These are phyloP conservation scores for Aspergillus calidoustus DNA, from an alignment of 2,329 filamentous ascomycete genomes.

Conservation along the genomic window DNA sequence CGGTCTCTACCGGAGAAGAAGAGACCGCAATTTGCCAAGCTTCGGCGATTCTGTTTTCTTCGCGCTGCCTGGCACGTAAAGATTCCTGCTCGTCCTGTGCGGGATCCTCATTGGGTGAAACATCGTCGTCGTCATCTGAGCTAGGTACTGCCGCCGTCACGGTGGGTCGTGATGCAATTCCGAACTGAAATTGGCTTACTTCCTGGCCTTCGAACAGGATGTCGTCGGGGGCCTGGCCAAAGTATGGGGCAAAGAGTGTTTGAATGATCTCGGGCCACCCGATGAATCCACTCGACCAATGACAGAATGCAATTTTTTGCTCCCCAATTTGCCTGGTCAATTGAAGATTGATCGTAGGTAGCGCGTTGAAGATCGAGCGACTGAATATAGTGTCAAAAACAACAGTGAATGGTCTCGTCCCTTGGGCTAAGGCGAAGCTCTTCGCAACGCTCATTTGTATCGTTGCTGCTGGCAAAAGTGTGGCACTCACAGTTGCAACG, in stretches of 20 bases:
- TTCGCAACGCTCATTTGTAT: slow-evolving; percentile 37
- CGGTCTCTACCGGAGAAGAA: slow-evolving; percentile 34
- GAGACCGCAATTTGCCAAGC: slow-evolving; percentile 39
- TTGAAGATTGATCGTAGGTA: slow-evolving; percentile 39
- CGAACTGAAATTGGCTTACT: slow-evolving; percentile 40
- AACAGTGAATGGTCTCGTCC: slow-evolving; percentile 40
- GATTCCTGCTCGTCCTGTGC: slow-evolving; percentile 23
- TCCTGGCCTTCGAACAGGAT: slow-evolving; percentile 26
- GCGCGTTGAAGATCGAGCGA: slow-evolving; percentile 31
- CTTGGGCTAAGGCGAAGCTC: slow-evolving; percentile 35
- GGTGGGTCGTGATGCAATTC: slow-evolving; percentile 34
- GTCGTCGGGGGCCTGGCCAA: slow-evolving; percentile 29
- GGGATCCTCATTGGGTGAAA: slow-evolving; percentile 20
- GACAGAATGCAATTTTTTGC: slow-evolving; percentile 36
- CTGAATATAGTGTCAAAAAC: slow-evolving; percentile 34
- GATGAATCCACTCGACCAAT: slow-evolving; percentile 45
- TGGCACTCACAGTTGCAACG: slow-evolving; percentile 31
- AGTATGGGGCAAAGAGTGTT: slow-evolving; percentile 29
- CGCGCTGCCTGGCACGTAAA: slow-evolving; percentile 24
- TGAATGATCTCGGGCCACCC: slow-evolving; percentile 38
- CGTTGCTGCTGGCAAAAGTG: slow-evolving; percentile 37
- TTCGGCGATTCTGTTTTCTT: slow-evolving; percentile 33
- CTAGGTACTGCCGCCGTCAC: slow-evolving; percentile 8
- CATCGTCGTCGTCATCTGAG: slow-evolving; percentile 29
- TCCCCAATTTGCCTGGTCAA: slow-evolving; percentile 37